A percentile compares a stretch with the other conserved stretches of the same genome.
phyloP scores from a whole-genome alignment of 1,139 yeast genomes.

The Lodderomyces margitis region DNA sequence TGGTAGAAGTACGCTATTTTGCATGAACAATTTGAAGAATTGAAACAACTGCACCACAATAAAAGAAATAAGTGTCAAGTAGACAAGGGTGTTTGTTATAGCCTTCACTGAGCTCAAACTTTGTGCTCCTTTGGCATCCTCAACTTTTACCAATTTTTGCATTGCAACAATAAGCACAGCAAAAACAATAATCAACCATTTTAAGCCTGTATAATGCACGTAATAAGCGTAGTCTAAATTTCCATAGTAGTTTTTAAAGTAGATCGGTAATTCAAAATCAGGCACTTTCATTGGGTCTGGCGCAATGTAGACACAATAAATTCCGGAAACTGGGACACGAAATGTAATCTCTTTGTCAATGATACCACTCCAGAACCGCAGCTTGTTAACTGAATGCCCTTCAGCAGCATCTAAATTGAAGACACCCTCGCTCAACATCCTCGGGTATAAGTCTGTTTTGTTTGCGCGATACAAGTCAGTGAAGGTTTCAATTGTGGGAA shows the following conservation, averaged over 20 bases:
- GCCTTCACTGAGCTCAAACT: slow-evolving; percentile 33
- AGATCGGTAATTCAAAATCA: slow-evolving; percentile 20
- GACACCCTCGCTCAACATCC: slow-evolving; percentile 10
- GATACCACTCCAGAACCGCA: slow-evolving; percentile 12
- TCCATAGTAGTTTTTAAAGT: slow-evolving; percentile 27
- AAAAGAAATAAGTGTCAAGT: slow-evolving; percentile 28
- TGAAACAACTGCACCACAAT: slow-evolving; percentile 14
- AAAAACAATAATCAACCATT: slow-evolving; percentile 19
- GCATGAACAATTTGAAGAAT: slow-evolving; percentile 17
- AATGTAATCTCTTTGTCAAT: slow-evolving; percentile 12
- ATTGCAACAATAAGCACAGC: slow-evolving; percentile 21
- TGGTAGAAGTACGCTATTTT: slow-evolving; percentile 18
- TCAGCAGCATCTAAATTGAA: slow-evolving; percentile 10
- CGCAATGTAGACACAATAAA: slow-evolving; percentile 36
- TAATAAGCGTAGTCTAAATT: slow-evolving; percentile 24
- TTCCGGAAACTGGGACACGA: slow-evolving; percentile 25
- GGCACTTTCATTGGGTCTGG: slow-evolving; percentile 14
- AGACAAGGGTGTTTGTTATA: slow-evolving; percentile 31
- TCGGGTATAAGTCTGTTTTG: slow-evolving; percentile 15
- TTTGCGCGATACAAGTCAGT: slow-evolving; percentile 11
- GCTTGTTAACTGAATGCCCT: slow-evolving; percentile 7
- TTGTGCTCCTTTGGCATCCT: slow-evolving; percentile 28
- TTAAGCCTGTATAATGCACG: slow-evolving; percentile 19
- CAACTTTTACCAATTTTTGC: slow-evolving; percentile 25
- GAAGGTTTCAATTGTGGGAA: slow-evolving; percentile 22